These are phyloP conservation scores for Chondrus crispus DNA, from an alignment of 23 red algal species.

Conservation along the genomic window DNA sequence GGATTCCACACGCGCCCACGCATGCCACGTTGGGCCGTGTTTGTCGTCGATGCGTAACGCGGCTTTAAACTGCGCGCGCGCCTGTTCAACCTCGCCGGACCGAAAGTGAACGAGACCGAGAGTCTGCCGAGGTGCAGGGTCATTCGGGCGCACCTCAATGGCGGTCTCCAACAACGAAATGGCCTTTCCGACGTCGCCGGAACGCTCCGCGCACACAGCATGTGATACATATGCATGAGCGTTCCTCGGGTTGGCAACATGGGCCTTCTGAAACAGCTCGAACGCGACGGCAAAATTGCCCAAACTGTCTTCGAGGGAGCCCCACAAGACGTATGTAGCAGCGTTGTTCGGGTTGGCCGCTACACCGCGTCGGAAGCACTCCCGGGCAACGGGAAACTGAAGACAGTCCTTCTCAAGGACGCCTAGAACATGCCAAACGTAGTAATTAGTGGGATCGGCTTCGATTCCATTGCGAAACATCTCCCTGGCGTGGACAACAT, in stretches of 20 bases:
- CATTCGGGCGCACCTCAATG: slow-evolving; percentile 25
- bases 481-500: slow-evolving; percentile 20
- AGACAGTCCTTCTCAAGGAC: slow-evolving; percentile 34
- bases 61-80: slow-evolving; percentile 7
- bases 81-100: not conserved
- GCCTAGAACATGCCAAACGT: slow-evolving; percentile 73
- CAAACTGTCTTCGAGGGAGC: slow-evolving; percentile 35
- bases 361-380: slow-evolving; percentile 14
- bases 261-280: slow-evolving; percentile 59
- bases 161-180: slow-evolving; percentile 31
- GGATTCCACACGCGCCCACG: slow-evolving; percentile 65
- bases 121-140: slow-evolving; percentile 11
- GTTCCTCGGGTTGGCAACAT: slow-evolving; percentile 42
- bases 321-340: slow-evolving; percentile 71
- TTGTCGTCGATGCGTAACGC: not conserved
- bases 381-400: slow-evolving; percentile 27
- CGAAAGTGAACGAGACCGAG: slow-evolving; percentile 45
- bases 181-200: slow-evolving; percentile 29
- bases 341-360: slow-evolving; percentile 63
- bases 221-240: slow-evolving; percentile 50
- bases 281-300: slow-evolving; percentile 39
- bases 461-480: slow-evolving; percentile 28
- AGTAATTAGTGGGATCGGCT: slow-evolving; percentile 56
- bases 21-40: slow-evolving; percentile 30
- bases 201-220: slow-evolving; percentile 15